Evolutionary conservation across 202 grass and related monocot genomes (phyloP), one percentile per base, ranked within the genome.

Genomic region (Eragrostis tef): DNA sequence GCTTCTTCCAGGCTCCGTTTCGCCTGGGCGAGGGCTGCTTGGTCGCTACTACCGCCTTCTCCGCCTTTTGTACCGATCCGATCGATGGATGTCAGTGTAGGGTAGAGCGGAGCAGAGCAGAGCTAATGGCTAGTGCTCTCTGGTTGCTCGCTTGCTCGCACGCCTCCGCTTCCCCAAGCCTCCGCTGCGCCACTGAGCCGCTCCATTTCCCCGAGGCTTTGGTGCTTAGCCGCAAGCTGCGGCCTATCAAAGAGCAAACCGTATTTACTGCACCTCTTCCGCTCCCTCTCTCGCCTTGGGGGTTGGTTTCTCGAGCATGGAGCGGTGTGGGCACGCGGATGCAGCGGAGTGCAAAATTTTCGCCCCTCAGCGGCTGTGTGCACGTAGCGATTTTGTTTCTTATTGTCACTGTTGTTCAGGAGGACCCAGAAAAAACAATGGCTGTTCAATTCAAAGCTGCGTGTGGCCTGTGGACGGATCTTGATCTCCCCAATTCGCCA

Each of bases 201-300:
- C 86, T 70, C 70, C 86, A 88, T 84, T 88, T 88, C 70, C 86
- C 81, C 27, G 70, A 88, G 43, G 66, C 41, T 63, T 59, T 81
- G 90, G 79, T 86, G 85, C 47, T 24, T 81, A 64, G 50, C 73
- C 76, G 64, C 48, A 83, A 64, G 50, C 73, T 71, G 64, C 48
- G 86, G 64, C 77, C 81, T 84, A 91, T 87, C 79, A 53, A 42
- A 25, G 75, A 52, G 27, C 24, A 61, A 61, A 25, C 58, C 22
- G 11, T 39, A 11, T 61, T 61, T 61, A 61, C 22, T 61, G 58
- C 22, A 51, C 58, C 75, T 7, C 27, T 1, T 39, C n/a, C 21
- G 54, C 52, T 56, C 71, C 15, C 70, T 29, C 67, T 66, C 83
- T 81, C 15, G 20, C 70, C 53, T 52, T 52, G 79, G 65, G 79